These are phyloP conservation scores for Fusarium sp. DNA, from an alignment of 2,329 filamentous ascomycete species.

Conservation along the genomic window DNA sequence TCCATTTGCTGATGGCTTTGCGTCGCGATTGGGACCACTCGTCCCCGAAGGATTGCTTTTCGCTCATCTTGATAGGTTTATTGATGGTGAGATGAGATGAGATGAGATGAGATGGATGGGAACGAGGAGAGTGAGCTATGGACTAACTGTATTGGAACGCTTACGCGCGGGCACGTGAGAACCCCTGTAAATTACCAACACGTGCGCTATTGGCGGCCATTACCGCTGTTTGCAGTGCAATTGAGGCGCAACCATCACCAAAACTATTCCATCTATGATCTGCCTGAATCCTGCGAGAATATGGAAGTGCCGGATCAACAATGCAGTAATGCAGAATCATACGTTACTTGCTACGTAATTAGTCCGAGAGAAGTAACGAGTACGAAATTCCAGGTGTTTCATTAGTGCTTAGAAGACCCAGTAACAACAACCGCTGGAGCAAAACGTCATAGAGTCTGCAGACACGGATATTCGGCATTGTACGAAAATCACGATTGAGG, in stretches of 20 bases:
- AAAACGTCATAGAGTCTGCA: no score
- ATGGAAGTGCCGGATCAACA: background rate
- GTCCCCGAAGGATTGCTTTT: slow-evolving; percentile 7
- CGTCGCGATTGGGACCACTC: background rate
- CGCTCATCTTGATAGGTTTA: slow-evolving; percentile 15
- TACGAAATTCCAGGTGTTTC: background rate
- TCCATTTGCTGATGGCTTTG: slow-evolving; percentile 22
- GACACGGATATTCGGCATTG: background rate
- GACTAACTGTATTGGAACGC: background rate
- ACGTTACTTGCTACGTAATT: background rate
- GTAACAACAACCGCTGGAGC: no score
- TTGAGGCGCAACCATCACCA: background rate
- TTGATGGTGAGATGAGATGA: slow-evolving; percentile 2
- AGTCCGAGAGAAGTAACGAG: background rate
- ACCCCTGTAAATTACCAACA: background rate
- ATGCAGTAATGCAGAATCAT: background rate
- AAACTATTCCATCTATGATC: background rate
- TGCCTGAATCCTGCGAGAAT: background rate
- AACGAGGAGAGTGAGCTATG: background rate
- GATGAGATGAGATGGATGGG: background rate
- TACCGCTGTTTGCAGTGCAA: background rate
- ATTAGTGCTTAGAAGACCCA: background rate
- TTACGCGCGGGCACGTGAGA: slow-evolving; percentile 19
- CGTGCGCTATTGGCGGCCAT: background rate
- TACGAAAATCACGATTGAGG: background rate